Conservation (phyloP, 1,139 yeast genomes). For the Scheffersomyces cryptocercus region DNA sequence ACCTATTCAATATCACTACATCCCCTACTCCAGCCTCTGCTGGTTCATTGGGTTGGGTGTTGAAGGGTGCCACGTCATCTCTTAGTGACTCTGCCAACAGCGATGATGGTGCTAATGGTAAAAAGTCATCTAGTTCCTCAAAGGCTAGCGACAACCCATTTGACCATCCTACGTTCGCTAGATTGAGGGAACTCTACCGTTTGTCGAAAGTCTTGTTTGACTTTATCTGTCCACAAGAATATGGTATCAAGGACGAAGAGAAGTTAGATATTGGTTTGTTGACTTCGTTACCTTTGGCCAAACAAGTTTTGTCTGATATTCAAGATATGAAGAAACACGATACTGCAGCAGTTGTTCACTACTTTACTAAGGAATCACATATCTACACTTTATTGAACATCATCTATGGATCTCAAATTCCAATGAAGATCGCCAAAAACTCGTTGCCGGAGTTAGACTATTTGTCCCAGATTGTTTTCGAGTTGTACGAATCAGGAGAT, state of each 20-base stretch:
- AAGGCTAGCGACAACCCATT: conserved; percentile 58
- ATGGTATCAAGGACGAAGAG: conserved; percentile 95
- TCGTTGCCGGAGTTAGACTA: conserved; percentile 96
- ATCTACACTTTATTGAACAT: conserved; percentile 91
- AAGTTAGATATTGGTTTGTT: conserved; percentile 93
- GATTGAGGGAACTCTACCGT: conserved; percentile 83
- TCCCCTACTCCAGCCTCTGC: conserved; percentile 46
- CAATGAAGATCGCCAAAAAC: conserved; percentile 90
- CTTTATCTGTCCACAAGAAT: conserved; percentile 97
- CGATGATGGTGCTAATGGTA: conserved; percentile 23
- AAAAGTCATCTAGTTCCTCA: conserved; percentile 11
- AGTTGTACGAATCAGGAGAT: conserved; percentile 81
- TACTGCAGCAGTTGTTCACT: conserved; percentile 80
- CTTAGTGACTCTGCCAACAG: conserved; percentile 22
- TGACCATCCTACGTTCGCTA: conserved; percentile 76
- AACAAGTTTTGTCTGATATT: conserved; percentile 80
- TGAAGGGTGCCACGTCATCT: conserved; percentile 49
- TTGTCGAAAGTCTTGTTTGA: conserved; percentile 93
- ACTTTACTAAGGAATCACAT: conserved; percentile 96
- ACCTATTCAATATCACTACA: conserved; percentile 25
- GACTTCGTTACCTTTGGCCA: conserved; percentile 92
- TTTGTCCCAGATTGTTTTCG: conserved; percentile 91
- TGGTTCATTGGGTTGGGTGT: conserved; percentile 76
- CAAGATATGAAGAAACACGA: conserved; percentile 77
- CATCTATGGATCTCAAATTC: conserved; percentile 89